These are phyloP conservation scores for Sherardia arvensis DNA, from an alignment of 257 asterid genomes.

Conservation along the genomic window DNA sequence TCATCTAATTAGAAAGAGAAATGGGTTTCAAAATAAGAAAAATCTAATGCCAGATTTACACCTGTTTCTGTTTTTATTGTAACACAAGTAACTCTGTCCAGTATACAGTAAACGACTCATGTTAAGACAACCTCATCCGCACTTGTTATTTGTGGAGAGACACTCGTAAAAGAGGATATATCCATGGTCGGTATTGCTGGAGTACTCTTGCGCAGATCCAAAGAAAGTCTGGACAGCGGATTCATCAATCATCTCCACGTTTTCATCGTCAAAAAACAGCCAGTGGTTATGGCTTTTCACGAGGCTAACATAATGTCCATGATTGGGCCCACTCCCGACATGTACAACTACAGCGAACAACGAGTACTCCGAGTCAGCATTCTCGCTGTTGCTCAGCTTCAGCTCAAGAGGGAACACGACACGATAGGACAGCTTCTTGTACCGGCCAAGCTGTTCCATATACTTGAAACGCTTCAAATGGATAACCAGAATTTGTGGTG, in stretches of 20 bases:
- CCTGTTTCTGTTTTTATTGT: slow-evolving; percentile 17
- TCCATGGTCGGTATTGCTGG: slow-evolving; percentile 70
- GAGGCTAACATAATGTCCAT: slow-evolving; percentile 72
- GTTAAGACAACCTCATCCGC: slow-evolving; percentile 9
- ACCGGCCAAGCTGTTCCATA: slow-evolving; percentile 66
- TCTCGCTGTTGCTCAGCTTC: slow-evolving; percentile 57
- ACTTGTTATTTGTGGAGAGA: slow-evolving; percentile 9
- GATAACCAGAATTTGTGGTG: slow-evolving; percentile 65
- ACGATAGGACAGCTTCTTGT: slow-evolving; percentile 63
- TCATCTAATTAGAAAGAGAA: background rate
- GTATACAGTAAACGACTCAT: slow-evolving; percentile 5
- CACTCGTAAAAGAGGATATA: slow-evolving; percentile 62
- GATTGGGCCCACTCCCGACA: slow-evolving; percentile 74
- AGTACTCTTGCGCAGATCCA: slow-evolving; percentile 76
- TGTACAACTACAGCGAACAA: slow-evolving; percentile 74
- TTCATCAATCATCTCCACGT: slow-evolving; percentile 73
- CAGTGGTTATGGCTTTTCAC: slow-evolving; percentile 81
- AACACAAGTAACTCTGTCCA: slow-evolving; percentile 7
- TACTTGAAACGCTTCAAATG: slow-evolving; percentile 80
- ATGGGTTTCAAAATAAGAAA: background rate
- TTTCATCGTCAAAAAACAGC: slow-evolving; percentile 77
- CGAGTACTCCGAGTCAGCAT: slow-evolving; percentile 56
- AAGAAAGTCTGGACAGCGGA: slow-evolving; percentile 69
- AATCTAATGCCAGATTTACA: slow-evolving; percentile 15
- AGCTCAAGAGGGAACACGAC: slow-evolving; percentile 73